Evolutionary conservation across 371 early-diverging fungal genomes (phyloP).

Genomic region (Furculomyces boomerangus): DNA sequence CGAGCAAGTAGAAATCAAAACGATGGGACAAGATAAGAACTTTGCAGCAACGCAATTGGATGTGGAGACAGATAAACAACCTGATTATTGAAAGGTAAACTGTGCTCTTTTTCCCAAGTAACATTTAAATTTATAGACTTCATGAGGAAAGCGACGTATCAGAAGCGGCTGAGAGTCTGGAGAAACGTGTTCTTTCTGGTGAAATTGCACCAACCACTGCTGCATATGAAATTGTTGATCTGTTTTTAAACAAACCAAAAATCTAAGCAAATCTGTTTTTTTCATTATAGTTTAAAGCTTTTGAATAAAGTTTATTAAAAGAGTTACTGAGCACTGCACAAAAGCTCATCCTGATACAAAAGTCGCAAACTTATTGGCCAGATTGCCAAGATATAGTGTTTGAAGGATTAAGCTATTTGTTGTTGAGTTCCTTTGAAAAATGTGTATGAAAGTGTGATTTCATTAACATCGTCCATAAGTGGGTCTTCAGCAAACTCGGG

Average conservation of each 20-base stretch:
- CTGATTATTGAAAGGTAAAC: slow-evolving; percentile 21
- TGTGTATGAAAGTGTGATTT: slow-evolving; percentile 86
- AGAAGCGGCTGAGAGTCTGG: slow-evolving; percentile 20
- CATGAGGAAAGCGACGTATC: slow-evolving; percentile 19
- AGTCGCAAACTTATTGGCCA: neutral
- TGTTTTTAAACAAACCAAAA: too few relatives aligned
- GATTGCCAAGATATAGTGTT: neutral
- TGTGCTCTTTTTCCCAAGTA: neutral
- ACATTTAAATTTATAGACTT: slow-evolving; percentile 19
- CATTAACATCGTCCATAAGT: slow-evolving; percentile 80
- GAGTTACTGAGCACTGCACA: neutral
- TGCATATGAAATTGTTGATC: slow-evolving; percentile 25
- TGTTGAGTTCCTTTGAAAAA: slow-evolving; percentile 50
- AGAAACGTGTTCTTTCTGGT: slow-evolving; percentile 27
- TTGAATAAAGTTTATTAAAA: neutral
- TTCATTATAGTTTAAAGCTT: neutral
- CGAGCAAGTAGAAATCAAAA: neutral
- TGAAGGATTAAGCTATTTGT: neutral
- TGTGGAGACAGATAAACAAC: slow-evolving; percentile 49
- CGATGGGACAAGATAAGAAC: slow-evolving; percentile 30
- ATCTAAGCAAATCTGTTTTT: too few relatives aligned
- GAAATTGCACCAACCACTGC: slow-evolving; percentile 31
- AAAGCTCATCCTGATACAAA: neutral
- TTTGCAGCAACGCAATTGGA: slow-evolving; percentile 42
- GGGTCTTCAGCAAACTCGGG: slow-evolving; percentile 93